Evolutionary conservation across 2,329 filamentous ascomycete genomes (phyloP), one percentile per base, ranked within the genome.

Genomic region (Apiospora rasikravindrae): DNA sequence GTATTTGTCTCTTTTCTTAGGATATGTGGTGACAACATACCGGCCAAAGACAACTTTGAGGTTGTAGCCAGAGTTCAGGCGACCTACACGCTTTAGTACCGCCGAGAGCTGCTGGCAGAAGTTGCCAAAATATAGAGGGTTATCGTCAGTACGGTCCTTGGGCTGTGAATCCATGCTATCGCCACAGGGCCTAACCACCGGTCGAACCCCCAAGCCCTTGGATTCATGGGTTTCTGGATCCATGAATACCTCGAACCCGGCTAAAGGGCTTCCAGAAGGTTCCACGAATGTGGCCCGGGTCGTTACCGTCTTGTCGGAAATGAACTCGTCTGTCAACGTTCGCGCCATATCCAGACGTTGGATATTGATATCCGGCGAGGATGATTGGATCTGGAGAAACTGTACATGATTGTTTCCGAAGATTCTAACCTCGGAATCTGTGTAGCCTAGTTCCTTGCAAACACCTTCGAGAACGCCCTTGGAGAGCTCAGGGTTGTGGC

Each of bases 31-130:
- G 26, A 73, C 24, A n/a, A 51, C 42, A 24, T 57, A 71, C 64
- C 70, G 72, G 11, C 72, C 72, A 19, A 73, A 61, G 22, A n/a
- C 42, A 26, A 71, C 72, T 2, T 47, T 37, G 8, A 73, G 49
- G 14, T 71, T 69, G 13, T 42, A 57, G 26, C 33, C 66, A 33
- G 64, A 42, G n/a, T 69, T 57, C 4, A 69, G 40, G 26, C 70
- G 66, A 33, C 70, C 49, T n/a, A 69, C 26, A 16, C 66, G 49
- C 45, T 69, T 71, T 44, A 73, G 61, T 10, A 69, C 45, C 7
- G 33, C 16, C 33, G 66, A 57, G 16, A 71, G 47, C 4, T 64
- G 33, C 7, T 45, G 66, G 49, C 70, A 69, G 24, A 71, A 61
- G 57, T 64, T 64, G 4, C 33, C 57, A 26, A 13, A 16, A 24